Base-by-base conservation (phyloP, 345 rosid genomes). In the Limnanthes douglasii region DNA sequence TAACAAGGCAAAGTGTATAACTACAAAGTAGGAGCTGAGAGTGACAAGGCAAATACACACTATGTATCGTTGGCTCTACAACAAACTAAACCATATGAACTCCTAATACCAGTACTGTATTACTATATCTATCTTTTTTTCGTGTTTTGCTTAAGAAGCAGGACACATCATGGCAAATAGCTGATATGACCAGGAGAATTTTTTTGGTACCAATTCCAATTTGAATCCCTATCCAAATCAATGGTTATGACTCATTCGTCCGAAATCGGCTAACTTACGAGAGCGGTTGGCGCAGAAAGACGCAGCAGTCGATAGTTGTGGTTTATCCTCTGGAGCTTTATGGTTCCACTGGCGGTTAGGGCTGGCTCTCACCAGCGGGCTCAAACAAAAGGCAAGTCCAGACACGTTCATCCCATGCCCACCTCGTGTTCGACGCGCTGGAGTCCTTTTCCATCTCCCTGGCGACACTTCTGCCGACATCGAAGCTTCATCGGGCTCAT, bases 301-400 rank as follows among this genome's bases (percentile, higher is more conserved):
- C 60, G 92, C 78, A 50, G 92, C 94, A 11, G 59, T 51, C 0
- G 92, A 72, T 0, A 84, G 59, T 49, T 70, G 75, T 2, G 90
- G 94, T 51, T 68, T 77, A 50, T 17, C 65, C n/a, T n/a, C n/a
- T 36, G 64, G 23, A 2, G 4, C 46, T 57, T 66, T 72, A 50
- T 72, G 79, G 52, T 41, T 74, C 70, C 88, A 69, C 1, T 68
- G 78, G 41, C 69, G 61, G 36, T 52, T 57, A 4, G 98, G 98
- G 22, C 88, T 84, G n/a, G 94, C 66, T 50, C 98, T 69, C 52
- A 85, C 86, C 33, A 90, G 60, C 37, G 98, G 98, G 20, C 94
- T 80, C 61, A 90, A 45, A 35, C 95, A 90, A 51, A 90, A 74
- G 11, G 69, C 64, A 35, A 85, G 57, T 8, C 88, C 80, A 1